Base-by-base conservation (phyloP, 2,329 filamentous ascomycete genomes). In the Epichloe festucae region DNA sequence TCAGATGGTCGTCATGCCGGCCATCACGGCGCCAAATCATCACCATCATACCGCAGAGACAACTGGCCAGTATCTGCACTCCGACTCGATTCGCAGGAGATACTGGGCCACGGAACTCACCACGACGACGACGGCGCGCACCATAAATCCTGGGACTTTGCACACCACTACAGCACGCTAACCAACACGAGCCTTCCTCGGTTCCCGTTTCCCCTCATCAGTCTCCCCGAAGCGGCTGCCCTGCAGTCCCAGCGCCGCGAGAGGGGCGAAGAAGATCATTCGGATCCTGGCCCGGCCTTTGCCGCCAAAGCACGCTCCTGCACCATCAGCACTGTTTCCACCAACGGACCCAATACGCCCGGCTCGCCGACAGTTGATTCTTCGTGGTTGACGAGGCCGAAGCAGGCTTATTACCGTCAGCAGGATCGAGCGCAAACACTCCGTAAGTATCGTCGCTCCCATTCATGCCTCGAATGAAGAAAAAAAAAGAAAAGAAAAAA, bases 261-360 rank as follows among this genome's bases (percentile, higher is more conserved):
- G 17, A 53, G 64, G 14, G 67, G 67, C 6, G 64, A 69, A 46
- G 67, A 69, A 50, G 67, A 70, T 38, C 66, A 69, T 46, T 69
- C 64, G 1, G 62, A 67, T 36, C 52, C 56, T 3, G 59, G 56
- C 2, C 53, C 55, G 1, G 61, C 59, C 0, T 68, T 68, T 52
- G 60, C 58, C 3, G 57, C 58, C 23, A 62, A 57, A 50, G 57
- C 54, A 8, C 60, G 63, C 42, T 63, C 63, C 4, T 60, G 56
- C 6, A 66, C 67, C 1, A 50, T 61, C 42, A 67, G 65, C 51
- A 66, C 66, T 5, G 44, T 59, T 1, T 61, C 62, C 15, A 64
- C 65, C 1, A 53, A 51, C 17, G 52, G 57, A 4, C 59, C 63
- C 4, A 52, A 53, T 8, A 67, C 65, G 10, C 63, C 65, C 0